phyloP scores from a whole-genome alignment of 176 grass and related monocot species.

The Zoysia pacifica region DNA sequence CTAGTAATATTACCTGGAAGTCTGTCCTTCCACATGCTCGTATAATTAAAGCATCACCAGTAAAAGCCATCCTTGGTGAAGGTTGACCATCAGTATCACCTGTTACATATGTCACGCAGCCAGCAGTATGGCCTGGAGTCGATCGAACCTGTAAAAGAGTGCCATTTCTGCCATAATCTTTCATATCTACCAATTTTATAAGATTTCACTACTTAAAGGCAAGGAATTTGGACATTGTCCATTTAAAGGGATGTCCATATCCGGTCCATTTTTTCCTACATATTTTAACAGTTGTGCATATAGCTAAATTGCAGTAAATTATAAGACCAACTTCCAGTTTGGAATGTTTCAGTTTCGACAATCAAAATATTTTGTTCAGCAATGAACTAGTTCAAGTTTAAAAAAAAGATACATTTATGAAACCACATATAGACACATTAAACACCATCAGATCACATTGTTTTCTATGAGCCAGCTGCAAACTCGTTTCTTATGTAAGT shows the following conservation, averaged over 20 bases:
- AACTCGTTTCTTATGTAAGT: background rate
- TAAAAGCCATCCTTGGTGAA: conserved; percentile 90
- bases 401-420: background rate
- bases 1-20: conserved; percentile 71
- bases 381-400: background rate
- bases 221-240: background rate
- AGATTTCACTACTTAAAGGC: background rate
- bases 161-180: conserved; percentile 21
- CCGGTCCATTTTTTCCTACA: background rate
- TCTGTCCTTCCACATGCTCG: conserved; percentile 95
- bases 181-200: background rate
- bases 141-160: conserved; percentile 65
- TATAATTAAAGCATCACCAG: conserved; percentile 87
- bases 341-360: background rate
- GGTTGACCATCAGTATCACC: conserved; percentile 77
- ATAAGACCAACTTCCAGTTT: conserved; percentile 12
- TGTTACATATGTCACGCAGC: conserved; percentile 93
- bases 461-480: conserved; percentile 3
- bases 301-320: background rate
- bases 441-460: background rate
- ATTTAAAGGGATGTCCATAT: background rate
- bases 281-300: conserved; percentile 1
- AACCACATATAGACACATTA: background rate
- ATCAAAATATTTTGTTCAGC: background rate
- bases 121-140: conserved; percentile 91